Percentiles rank a stretch among this genome's conserved stretches.
Conservation (phyloP, 2,329 filamentous ascomycete genomes). For the Penicillium glabrum region DNA sequence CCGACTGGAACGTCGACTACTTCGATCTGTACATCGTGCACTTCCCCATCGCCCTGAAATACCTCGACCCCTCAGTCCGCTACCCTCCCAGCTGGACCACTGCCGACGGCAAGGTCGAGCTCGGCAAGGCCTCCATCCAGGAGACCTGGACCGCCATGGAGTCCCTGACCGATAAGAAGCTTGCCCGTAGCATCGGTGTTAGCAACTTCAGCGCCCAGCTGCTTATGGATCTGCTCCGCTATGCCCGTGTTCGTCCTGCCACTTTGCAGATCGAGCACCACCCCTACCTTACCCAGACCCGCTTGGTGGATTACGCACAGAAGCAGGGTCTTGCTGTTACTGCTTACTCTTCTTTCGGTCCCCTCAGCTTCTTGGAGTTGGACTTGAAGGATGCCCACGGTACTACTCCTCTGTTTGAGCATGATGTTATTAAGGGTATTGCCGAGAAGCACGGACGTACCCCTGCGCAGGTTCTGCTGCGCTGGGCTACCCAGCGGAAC, state of each 20-base stretch:
- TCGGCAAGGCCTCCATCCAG: constrained; percentile 70
- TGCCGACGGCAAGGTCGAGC: constrained; percentile 63
- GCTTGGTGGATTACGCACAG: constrained; percentile 69
- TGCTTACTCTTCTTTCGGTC: constrained; percentile 82
- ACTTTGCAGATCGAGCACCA: constrained; percentile 89
- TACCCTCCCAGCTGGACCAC: constrained; percentile 77
- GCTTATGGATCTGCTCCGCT: constrained; percentile 76
- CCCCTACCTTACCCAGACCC: constrained; percentile 77
- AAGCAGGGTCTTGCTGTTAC: constrained; percentile 71
- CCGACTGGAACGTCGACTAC: constrained; percentile 83
- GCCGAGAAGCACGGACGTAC: constrained; percentile 71
- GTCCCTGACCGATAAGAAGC: constrained; percentile 64
- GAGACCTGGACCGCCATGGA: constrained; percentile 85
- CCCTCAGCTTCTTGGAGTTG: constrained; percentile 75
- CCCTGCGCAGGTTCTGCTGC: constrained; percentile 76
- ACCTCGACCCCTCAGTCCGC: constrained; percentile 74
- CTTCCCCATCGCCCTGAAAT: constrained; percentile 84
- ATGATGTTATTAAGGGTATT: constrained; percentile 63
- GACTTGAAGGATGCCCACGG: constrained; percentile 67
- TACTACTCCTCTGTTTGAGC: constrained; percentile 69
- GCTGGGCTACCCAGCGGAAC: constrained; percentile 82
- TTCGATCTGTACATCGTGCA: constrained; percentile 89
- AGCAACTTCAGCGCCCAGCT: constrained; percentile 80
- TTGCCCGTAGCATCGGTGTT: constrained; percentile 74
- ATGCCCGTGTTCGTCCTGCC: constrained; percentile 71